A percentile compares a stretch with the other conserved stretches of the same genome.
Evolutionary conservation across 148 eudicot genomes (phyloP).

Genomic region (Polygonum aviculare): DNA sequence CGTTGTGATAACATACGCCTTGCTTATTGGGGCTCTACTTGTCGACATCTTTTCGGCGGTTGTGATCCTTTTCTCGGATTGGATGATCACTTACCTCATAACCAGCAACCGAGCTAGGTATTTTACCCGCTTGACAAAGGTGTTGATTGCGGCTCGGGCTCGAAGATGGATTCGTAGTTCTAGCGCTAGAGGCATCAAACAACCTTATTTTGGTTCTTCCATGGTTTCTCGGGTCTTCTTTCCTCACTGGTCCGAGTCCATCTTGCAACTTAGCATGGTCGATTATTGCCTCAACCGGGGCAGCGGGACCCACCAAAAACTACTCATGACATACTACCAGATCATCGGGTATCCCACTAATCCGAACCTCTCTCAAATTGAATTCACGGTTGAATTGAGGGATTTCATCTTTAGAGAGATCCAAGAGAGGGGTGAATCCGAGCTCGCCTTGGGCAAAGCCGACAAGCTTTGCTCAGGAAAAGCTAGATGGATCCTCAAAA

Average conservation of each 20-base stretch:
- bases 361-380: background rate
- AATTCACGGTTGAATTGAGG: background rate
- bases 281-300: background rate
- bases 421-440: background rate
- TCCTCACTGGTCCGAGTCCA: constrained; percentile 5
- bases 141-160: background rate
- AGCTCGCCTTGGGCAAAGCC: background rate
- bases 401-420: background rate
- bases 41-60: background rate
- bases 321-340: background rate
- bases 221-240: background rate
- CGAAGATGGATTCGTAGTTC: background rate
- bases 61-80: background rate
- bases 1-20: background rate
- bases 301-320: background rate
- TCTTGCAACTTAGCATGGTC: background rate
- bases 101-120: background rate
- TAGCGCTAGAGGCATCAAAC: background rate
- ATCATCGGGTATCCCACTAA: background rate
- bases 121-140: background rate
- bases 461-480: constrained; percentile 4
- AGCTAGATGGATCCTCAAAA: background rate
- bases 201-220: background rate
- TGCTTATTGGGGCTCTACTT: background rate
- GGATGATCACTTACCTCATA: constrained; percentile 5